These are phyloP conservation scores for Oryza longistaminata DNA, from an alignment of 176 grass and related monocot species.

Conservation along the genomic window DNA sequence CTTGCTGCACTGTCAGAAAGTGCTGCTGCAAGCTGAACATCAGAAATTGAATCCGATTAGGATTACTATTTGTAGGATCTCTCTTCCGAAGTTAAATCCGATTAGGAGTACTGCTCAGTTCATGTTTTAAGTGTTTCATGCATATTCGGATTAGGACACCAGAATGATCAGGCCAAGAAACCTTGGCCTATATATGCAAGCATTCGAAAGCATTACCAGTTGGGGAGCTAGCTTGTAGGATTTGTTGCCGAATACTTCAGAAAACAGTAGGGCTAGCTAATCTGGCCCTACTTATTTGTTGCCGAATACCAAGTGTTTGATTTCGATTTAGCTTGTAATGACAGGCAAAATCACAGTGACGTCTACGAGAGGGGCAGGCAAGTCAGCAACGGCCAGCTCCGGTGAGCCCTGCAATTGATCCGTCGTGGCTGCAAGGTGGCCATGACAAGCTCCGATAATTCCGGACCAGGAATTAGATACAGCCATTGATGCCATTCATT, in stretches of 20 bases:
- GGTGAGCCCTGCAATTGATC: neutral
- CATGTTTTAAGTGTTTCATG: neutral
- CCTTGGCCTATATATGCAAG: neutral
- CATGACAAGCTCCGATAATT: slow-evolving; percentile 19
- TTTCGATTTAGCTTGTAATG: slow-evolving; percentile 17
- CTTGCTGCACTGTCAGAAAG: neutral
- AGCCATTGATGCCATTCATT: slow-evolving; percentile 14
- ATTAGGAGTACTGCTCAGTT: neutral
- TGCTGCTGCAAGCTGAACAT: neutral
- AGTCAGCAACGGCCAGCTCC: neutral
- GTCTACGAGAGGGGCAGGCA: neutral
- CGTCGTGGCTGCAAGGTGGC: slow-evolving; percentile 46
- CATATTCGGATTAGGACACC: neutral
- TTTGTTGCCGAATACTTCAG: neutral
- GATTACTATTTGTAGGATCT: neutral
- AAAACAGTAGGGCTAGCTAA: neutral
- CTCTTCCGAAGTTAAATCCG: neutral
- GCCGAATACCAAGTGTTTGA: neutral
- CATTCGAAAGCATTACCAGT: neutral
- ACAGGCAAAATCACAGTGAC: slow-evolving; percentile 6
- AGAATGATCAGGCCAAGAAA: neutral
- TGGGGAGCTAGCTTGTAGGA: neutral
- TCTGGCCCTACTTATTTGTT: too few species aligned
- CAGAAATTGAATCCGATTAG: neutral
- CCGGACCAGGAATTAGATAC: slow-evolving; percentile 25